Conservation (phyloP, 495 filamentous ascomycete genomes). For the Penicillium alfredii region DNA sequence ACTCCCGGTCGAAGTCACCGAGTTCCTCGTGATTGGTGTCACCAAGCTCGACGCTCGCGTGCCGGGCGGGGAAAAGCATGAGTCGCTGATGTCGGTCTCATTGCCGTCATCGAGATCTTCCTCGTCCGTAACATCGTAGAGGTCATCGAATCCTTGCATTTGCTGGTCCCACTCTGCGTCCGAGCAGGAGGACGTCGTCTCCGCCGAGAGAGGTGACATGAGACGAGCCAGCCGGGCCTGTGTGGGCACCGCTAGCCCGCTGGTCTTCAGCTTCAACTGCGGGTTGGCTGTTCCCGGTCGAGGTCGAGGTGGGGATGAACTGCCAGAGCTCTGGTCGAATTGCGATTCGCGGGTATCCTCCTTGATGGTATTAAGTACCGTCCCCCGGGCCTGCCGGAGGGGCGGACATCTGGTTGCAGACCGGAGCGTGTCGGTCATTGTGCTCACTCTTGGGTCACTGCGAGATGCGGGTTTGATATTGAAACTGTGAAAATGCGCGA, state of each 20-base stretch:
- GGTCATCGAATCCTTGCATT: constrained; percentile 63
- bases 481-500: constrained; percentile 10
- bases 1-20: constrained; percentile 33
- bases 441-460: constrained; percentile 16
- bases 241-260: constrained; percentile 27
- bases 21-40: constrained; percentile 36
- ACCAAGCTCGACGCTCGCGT: constrained; percentile 37
- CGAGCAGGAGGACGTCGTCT: constrained; percentile 37
- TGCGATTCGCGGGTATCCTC: constrained; percentile 53
- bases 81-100: constrained; percentile 43
- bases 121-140: constrained; percentile 77
- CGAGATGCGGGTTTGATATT: constrained; percentile 15
- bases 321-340: constrained; percentile 10
- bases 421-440: constrained; percentile 58
- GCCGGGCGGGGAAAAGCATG: constrained; percentile 39
- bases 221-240: constrained; percentile 25
- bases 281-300: constrained; percentile 20
- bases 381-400: constrained; percentile 64
- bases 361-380: constrained; percentile 80
- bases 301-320: constrained; percentile 2
- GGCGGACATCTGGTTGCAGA: constrained; percentile 52
- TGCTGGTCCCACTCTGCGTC: constrained; percentile 43
- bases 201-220: constrained; percentile 34
- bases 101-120: constrained; percentile 38
- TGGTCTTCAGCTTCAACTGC: constrained; percentile 35